A percentile compares a stretch with the other conserved stretches of the same genome.
These are phyloP conservation scores for Seminavis robusta DNA, from an alignment of 108 stramenopile species.

Conservation along the genomic window DNA sequence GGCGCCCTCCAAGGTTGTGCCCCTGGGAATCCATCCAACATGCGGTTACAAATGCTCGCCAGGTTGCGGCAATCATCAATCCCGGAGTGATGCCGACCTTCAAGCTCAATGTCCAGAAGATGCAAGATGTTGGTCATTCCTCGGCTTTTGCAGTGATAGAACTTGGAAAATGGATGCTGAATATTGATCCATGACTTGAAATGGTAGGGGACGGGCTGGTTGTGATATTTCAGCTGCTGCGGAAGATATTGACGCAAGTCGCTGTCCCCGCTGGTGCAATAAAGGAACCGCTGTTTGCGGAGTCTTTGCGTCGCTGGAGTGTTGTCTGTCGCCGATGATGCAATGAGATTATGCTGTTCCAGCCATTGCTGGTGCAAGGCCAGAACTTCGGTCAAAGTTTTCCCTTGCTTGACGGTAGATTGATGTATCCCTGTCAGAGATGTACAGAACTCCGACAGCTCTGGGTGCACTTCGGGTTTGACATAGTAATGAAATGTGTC, in stretches of 20 bases:
- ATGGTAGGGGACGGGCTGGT: slow-evolving; percentile 1
- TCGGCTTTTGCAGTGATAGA: slow-evolving; percentile 1
- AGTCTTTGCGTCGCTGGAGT: background rate
- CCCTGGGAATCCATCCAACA: slow-evolving; percentile 18
- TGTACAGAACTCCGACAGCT: slow-evolving; percentile 8
- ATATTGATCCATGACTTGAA: slow-evolving; percentile 22
- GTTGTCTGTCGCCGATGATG: background rate
- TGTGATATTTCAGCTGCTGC: slow-evolving; percentile 17
- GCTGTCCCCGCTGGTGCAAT: slow-evolving; percentile 17
- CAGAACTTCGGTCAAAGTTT: slow-evolving; percentile 2
- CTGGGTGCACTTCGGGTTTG: slow-evolving; percentile 15
- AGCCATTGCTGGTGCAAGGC: slow-evolving; percentile 12
- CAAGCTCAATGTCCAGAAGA: slow-evolving; percentile 2
- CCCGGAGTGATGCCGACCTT: slow-evolving; percentile 2
- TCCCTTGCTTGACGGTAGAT: slow-evolving; percentile 8
- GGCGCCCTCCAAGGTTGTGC: no score
- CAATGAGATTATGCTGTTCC: slow-evolving; percentile 1
- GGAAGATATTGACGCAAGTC: slow-evolving; percentile 19
- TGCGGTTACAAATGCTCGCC: slow-evolving; percentile 7
- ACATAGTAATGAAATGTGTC: slow-evolving; percentile 19
- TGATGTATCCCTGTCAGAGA: slow-evolving; percentile 17
- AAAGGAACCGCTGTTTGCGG: slow-evolving; percentile 10
- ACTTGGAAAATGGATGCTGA: slow-evolving; percentile 10
- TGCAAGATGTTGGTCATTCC: slow-evolving; percentile 14
- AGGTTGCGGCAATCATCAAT: slow-evolving; percentile 13